These are phyloP conservation scores for Rhizoclosmatium sp. DNA, from an alignment of 192 early-diverging fungal genomes.

Conservation along the genomic window DNA sequence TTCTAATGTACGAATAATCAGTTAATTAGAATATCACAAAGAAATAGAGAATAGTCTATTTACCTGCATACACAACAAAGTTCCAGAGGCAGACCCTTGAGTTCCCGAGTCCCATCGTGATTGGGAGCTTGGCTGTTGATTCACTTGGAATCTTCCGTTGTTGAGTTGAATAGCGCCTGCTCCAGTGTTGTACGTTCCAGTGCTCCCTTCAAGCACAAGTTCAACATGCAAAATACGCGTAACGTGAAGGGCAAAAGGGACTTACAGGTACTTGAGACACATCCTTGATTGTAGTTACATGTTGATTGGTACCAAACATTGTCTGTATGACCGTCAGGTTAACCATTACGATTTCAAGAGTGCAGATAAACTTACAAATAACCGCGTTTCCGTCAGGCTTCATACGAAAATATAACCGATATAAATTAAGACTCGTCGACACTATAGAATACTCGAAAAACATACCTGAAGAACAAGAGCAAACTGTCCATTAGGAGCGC, in stretches of 20 bases:
- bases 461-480: conserved; percentile 4
- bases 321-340: too few species aligned
- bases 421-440: not conserved
- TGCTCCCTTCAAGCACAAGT: not conserved
- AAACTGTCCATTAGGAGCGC: not conserved
- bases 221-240: too few species aligned
- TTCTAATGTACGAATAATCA: not conserved
- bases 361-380: not conserved
- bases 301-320: too few species aligned
- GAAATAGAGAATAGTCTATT: not conserved
- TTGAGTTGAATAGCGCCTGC: not conserved
- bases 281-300: too few species aligned
- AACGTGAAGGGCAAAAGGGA: too few species aligned
- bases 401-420: not conserved
- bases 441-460: not conserved
- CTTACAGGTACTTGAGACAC: too few species aligned
- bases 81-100: not conserved
- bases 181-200: not conserved
- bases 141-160: not conserved
- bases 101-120: not conserved
- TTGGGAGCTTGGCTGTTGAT: not conserved
- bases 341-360: too few species aligned
- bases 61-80: not conserved
- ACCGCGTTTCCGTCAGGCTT: conserved; percentile 3
- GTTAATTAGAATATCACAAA: not conserved